Conservation (phyloP, 2,329 filamentous ascomycete genomes). For the Coniochaeta pulveracea region DNA sequence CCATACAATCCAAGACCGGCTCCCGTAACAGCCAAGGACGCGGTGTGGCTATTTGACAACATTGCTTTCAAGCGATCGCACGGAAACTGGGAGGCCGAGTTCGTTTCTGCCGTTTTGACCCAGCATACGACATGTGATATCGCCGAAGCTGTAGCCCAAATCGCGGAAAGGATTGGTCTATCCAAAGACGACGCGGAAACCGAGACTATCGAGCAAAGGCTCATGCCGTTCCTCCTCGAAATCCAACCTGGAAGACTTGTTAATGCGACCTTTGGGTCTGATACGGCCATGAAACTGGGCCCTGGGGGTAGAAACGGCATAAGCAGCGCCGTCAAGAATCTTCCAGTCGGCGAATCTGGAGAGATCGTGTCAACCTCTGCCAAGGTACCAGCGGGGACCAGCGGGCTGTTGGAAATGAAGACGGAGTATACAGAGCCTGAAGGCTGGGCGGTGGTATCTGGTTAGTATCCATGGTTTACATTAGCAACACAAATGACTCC, state of each 20-base stretch:
- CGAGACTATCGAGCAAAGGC: slow-evolving; percentile 47
- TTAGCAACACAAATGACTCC: too few species aligned
- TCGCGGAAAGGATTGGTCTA: slow-evolving; percentile 12
- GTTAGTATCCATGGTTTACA: too few species aligned
- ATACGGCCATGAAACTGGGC: slow-evolving; percentile 41
- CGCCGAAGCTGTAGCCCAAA: slow-evolving; percentile 32
- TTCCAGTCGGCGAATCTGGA: slow-evolving; percentile 37
- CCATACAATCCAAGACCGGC: slow-evolving; percentile 46
- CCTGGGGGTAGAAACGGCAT: slow-evolving; percentile 65
- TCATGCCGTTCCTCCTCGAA: slow-evolving; percentile 69
- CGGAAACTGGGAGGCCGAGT: slow-evolving; percentile 65
- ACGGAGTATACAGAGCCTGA: slow-evolving; percentile 66
- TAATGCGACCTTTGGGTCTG: slow-evolving; percentile 44
- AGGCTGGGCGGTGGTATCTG: slow-evolving; percentile 76
- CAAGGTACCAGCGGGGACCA: slow-evolving; percentile 35
- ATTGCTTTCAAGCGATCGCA: slow-evolving; percentile 20
- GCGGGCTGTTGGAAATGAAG: slow-evolving; percentile 49
- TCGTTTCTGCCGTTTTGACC: slow-evolving; percentile 72
- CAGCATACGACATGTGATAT: slow-evolving; percentile 57
- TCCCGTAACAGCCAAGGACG: slow-evolving; percentile 52
- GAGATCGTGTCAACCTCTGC: slow-evolving; percentile 34
- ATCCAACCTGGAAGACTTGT: slow-evolving; percentile 61
- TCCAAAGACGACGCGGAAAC: slow-evolving; percentile 12
- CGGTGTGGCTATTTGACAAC: slow-evolving; percentile 73
- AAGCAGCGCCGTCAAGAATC: slow-evolving; percentile 47